phyloP scores from a whole-genome alignment of 2,329 filamentous ascomycete genomes.

The Colletotrichum salicis region DNA sequence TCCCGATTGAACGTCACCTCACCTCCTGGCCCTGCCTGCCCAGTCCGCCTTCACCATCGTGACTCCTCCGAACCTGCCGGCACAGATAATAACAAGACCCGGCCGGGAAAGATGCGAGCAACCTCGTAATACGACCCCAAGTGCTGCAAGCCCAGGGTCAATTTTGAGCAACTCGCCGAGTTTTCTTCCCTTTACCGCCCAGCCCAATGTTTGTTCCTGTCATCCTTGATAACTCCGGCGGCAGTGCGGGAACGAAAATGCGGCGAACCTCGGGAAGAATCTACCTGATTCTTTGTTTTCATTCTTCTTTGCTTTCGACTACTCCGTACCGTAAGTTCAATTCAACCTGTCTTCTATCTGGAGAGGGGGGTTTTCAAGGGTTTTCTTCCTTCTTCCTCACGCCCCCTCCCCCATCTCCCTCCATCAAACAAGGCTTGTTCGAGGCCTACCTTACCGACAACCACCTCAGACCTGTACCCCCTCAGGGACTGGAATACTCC shows the following conservation, averaged over 20 bases:
- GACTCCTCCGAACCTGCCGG: not conserved
- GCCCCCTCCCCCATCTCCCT: not conserved
- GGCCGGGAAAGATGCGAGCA: not conserved
- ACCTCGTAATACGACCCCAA: not conserved
- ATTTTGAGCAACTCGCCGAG: not conserved
- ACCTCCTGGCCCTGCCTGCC: not conserved
- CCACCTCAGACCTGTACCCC: not conserved
- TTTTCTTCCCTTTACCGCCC: not conserved
- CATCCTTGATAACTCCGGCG: not conserved
- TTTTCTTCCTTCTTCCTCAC: not conserved
- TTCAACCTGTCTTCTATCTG: not conserved
- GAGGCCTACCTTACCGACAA: not conserved
- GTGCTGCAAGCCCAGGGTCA: not conserved
- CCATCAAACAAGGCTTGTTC: not conserved
- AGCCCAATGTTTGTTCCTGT: not conserved
- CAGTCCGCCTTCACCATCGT: not conserved
- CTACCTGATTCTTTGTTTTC: not conserved
- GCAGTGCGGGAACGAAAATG: not conserved
- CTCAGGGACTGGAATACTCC: not conserved
- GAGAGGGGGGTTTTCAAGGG: not conserved
- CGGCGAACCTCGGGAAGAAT: not conserved
- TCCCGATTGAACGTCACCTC: constrained; percentile 7
- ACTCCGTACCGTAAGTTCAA: not conserved
- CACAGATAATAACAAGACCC: not conserved
- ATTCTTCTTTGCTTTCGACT: not conserved